Base-by-base conservation (phyloP, 805 yeast species). In the Candida sakaeoensis region DNA sequence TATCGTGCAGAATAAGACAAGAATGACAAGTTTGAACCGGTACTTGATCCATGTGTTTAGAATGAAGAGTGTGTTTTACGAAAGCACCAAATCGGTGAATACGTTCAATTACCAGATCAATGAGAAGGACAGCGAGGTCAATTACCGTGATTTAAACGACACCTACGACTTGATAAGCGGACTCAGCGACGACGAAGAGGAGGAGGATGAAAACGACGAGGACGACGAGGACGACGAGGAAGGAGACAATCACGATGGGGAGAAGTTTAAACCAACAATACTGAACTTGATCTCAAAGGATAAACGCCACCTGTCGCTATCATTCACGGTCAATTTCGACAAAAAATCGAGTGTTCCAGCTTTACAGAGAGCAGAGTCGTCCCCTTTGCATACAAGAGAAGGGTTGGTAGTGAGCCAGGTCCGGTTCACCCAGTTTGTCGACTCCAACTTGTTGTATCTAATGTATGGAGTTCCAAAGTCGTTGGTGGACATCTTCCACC, bases 41-140 rank as follows among this genome's bases (percentile, higher is more conserved):
- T 53, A 53, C 21, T 43, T 63, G 28, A 48, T 60, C 37, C 50
- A 51, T 33, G 52, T 51, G 22, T 63, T 71, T 52, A 57, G 45
- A 42, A 61, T 54, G 46, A 47, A 63, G 45, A 50, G 58, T 44
- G 49, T 66, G 12, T 65, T 72, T 39, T 76, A 60, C 50, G 68
- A 60, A 42, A 67, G 79, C 9, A 74, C 81, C 1, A 74, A 75
- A 29, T 61, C 72, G 1, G 69, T 77, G 28, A 77, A 72, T 48
- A 49, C 63, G 10, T 63, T 66, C 44, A 72, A 74, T 48, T 77
- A 75, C 50, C 49, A 63, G 17, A 68, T 76, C 21, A 50, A 57
- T 10, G 63, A 58, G 17, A 50, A 46, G 13, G 70, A 63, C 26
- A 52, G 51, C 23, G 68, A 61, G 8, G 58, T 53, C 26, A 68